A percentile compares a stretch with the other conserved stretches of the same genome.
Conservation (phyloP, 352 stramenopile species). For the Globisporangium camurandrum region DNA sequence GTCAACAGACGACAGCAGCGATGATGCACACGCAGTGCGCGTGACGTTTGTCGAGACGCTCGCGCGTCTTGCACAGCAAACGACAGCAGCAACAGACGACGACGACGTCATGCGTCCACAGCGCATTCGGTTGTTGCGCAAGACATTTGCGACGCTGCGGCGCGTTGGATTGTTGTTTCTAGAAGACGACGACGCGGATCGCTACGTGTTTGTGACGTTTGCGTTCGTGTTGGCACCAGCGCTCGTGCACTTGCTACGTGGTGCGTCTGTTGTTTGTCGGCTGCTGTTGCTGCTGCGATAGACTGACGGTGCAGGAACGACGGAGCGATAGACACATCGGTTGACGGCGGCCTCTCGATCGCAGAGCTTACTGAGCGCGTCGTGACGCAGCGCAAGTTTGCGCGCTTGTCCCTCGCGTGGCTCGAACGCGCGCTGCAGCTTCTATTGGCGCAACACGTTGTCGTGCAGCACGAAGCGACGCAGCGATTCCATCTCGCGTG, state of each 20-base stretch:
- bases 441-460: constrained; percentile 18
- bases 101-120: neutral
- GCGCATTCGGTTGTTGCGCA: constrained; percentile 17
- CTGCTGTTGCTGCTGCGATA: neutral
- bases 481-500: constrained; percentile 21
- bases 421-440: constrained; percentile 31
- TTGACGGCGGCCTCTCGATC: constrained; percentile 31
- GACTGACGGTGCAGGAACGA: constrained; percentile 13
- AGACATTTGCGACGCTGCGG: constrained; percentile 34
- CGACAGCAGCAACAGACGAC: neutral
- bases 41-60: constrained; percentile 12
- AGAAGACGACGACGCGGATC: constrained; percentile 41
- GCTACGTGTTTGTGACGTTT: constrained; percentile 49
- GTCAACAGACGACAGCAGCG: neutral
- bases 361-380: constrained; percentile 41
- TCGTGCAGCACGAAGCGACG: constrained; percentile 26
- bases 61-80: neutral
- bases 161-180: constrained; percentile 45
- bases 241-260: constrained; percentile 27
- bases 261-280: constrained; percentile 15
- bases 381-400: constrained; percentile 37
- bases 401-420: constrained; percentile 40
- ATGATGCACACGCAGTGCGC: neutral
- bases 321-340: no score
- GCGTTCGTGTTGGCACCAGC: constrained; percentile 33